Evolutionary conservation across 805 yeast genomes (phyloP), one percentile per base, ranked within the genome.

Genomic region (Ascoidea asiatica): DNA sequence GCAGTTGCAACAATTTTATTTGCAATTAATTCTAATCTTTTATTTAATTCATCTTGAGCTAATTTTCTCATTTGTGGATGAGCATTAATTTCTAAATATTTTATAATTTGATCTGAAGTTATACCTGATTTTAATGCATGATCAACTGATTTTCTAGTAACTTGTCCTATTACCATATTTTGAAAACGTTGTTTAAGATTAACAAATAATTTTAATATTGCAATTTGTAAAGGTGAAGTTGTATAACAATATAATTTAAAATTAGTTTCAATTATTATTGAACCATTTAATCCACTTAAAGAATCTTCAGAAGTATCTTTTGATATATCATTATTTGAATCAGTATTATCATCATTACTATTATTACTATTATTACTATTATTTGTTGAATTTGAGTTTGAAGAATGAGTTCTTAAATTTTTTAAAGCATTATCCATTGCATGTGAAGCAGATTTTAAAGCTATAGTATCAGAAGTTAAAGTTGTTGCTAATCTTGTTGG

Each of bases 181-280:
- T 88, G 69, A 60, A 92, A 92, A 48, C 98, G 69, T 0, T 94
- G 73, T 51, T 77, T 81, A 48, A 92, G 63, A 56, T 86, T 92
- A 21, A 87, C 95, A 64, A 92, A 92, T 40, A 92, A 60, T 56
- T 88, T 85, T 44, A 92, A 66, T 48, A 92, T 84, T 8, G 97
- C 97, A 52, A 90, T 89, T 61, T 92, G 97, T 46, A 92, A 66
- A 1, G 97, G 97, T 1, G 96, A 87, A 49, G 86, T 82, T 2
- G 97, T 87, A 58, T 89, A 89, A 40, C 97, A 90, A 55, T 92
- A 92, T 4, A 92, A 57, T 57, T 92, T 84, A 68, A 87, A 92
- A 62, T 92, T 92, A 0, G 98, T 92, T 60, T 92, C 98, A 37
- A 92, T 69, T 47, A 92, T 84, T 45, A 92, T 70, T 18, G 92